Percentiles rank a stretch among this genome's conserved stretches.
Conservation (phyloP, 345 rosid genomes). For the Salix koriyanagi region DNA sequence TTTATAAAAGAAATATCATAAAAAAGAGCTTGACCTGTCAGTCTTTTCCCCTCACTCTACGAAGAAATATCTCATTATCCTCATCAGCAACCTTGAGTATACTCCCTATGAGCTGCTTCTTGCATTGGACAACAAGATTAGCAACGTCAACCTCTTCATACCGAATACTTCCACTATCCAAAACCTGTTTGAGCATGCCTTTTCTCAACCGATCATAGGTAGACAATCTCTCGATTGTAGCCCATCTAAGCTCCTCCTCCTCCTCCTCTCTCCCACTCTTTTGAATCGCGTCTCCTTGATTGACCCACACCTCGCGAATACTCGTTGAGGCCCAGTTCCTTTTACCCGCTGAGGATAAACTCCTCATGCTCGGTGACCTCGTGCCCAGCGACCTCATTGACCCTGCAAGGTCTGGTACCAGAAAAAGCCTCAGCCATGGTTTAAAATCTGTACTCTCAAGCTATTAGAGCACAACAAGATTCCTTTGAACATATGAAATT, state of each 20-base stretch:
- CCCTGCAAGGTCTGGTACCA: conserved; percentile 29
- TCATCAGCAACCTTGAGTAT: conserved; percentile 50
- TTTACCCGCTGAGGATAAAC: conserved; percentile 29
- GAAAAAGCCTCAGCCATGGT: conserved; percentile 27
- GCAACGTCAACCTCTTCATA: conserved; percentile 28
- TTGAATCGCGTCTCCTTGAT: conserved; percentile 34
- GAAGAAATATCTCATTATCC: conserved; percentile 51
- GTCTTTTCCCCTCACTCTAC: conserved; percentile 42
- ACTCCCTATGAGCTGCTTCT: conserved; percentile 37
- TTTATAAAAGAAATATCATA: neutral
- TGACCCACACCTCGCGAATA: conserved; percentile 41
- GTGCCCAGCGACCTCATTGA: conserved; percentile 18
- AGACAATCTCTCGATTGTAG: conserved; percentile 58
- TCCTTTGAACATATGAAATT: neutral
- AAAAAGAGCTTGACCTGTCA: conserved; percentile 35
- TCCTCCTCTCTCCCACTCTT: conserved; percentile 38
- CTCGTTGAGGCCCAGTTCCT: conserved; percentile 40
- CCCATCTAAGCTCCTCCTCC: conserved; percentile 55
- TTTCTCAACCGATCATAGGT: conserved; percentile 45
- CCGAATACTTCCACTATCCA: conserved; percentile 35
- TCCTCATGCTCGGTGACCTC: conserved; percentile 37
- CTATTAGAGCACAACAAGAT: neutral
- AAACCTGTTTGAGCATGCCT: conserved; percentile 34
- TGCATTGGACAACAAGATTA: conserved; percentile 38
- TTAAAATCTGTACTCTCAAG: neutral